Conservation (phyloP, 2,329 filamentous ascomycete species). For the Mycosphaerella arachidis region DNA sequence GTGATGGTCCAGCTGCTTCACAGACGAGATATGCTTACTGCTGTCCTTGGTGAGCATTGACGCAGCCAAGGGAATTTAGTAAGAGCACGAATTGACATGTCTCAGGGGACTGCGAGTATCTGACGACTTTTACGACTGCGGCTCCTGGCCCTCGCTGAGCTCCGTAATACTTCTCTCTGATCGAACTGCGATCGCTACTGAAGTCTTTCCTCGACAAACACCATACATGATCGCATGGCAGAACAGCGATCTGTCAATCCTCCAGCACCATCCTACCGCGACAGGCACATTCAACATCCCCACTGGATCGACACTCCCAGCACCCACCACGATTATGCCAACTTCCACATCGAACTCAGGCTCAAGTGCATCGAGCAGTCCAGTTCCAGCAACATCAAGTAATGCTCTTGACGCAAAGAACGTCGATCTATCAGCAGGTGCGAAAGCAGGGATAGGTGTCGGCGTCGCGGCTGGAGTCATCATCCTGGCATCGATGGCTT, state of each 20-base stretch:
- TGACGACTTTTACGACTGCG: slow-evolving; percentile 11
- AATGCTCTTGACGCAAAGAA: not conserved
- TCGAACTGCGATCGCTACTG: not conserved
- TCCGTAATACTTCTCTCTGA: slow-evolving; percentile 4
- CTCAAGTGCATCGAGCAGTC: not conserved
- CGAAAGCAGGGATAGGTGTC: not conserved
- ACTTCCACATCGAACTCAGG: not conserved
- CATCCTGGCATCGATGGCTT: not conserved
- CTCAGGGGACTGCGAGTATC: slow-evolving; percentile 9
- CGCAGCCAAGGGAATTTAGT: not conserved
- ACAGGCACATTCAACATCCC: not conserved
- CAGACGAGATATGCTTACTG: slow-evolving; percentile 5
- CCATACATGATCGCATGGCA: slow-evolving; percentile 11
- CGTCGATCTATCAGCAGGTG: not conserved
- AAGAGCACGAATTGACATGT: not conserved
- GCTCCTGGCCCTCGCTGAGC: slow-evolving; percentile 8
- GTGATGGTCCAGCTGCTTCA: not conserved
- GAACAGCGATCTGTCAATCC: slow-evolving; percentile 5
- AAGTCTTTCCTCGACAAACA: slow-evolving; percentile 10
- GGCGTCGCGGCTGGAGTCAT: not conserved
- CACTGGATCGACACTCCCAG: not conserved
- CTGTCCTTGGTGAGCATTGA: slow-evolving; percentile 10
- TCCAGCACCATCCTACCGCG: slow-evolving; percentile 5
- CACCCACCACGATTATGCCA: not conserved
- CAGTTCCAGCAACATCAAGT: not conserved